A percentile compares a stretch with the other conserved stretches of the same genome.
Evolutionary conservation across 495 filamentous ascomycete species (phyloP).

Genomic region (Xylaria venustula): DNA sequence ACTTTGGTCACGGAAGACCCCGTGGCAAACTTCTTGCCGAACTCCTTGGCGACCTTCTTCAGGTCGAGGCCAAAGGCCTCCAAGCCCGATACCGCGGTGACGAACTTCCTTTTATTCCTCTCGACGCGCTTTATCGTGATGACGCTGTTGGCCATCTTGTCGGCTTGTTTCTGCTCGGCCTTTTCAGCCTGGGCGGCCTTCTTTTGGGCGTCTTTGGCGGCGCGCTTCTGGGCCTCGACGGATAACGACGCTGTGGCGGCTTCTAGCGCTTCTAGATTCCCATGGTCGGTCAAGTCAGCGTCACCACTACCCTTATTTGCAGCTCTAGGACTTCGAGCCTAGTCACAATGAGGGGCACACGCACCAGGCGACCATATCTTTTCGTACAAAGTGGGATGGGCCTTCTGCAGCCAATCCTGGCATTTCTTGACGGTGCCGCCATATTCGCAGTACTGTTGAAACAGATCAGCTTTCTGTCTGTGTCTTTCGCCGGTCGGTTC

Average conservation of each 20-base stretch:
- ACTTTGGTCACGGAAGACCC: constrained; percentile 89
- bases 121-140: constrained; percentile 94
- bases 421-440: constrained; percentile 98
- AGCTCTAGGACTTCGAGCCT: neutral
- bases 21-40: constrained; percentile 91
- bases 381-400: constrained; percentile 69
- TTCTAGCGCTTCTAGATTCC: constrained; percentile 67
- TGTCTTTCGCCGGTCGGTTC: neutral
- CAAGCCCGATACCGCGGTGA: constrained; percentile 84
- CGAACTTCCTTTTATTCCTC: constrained; percentile 94
- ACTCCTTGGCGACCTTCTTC: constrained; percentile 89
- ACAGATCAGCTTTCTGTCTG: constrained; percentile 17
- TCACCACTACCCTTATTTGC: neutral
- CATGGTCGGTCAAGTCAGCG: constrained; percentile 17
- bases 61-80: constrained; percentile 88
- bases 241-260: constrained; percentile 82
- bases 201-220: constrained; percentile 90
- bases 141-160: constrained; percentile 73
- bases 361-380: constrained; percentile 81
- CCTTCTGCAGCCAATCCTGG: constrained; percentile 86
- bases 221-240: constrained; percentile 84
- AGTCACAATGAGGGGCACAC: constrained; percentile 11
- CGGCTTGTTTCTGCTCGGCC: constrained; percentile 73
- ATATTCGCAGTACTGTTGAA: constrained; percentile 91
- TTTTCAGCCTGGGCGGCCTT: constrained; percentile 90